These are phyloP conservation scores for Candida rishiriensis DNA, from an alignment of 805 yeast genomes.

Conservation along the genomic window DNA sequence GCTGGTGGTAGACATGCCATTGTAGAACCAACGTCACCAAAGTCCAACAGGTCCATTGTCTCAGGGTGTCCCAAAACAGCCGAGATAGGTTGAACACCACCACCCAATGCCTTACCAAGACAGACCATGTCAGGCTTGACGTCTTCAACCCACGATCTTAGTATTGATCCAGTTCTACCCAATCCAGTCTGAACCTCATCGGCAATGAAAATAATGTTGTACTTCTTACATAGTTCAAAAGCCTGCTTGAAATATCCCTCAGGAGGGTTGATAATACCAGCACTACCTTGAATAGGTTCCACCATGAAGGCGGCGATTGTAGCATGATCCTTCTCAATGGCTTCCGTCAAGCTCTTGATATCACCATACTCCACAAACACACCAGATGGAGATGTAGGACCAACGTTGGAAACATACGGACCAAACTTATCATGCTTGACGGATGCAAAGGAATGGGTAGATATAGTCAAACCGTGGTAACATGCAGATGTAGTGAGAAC, in stretches of 20 bases:
- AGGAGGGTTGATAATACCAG: constrained; percentile 28
- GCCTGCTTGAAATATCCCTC: constrained; percentile 19
- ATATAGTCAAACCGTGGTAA: constrained; percentile 26
- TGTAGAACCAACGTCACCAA: constrained; percentile 26
- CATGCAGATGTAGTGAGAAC: constrained; percentile 22
- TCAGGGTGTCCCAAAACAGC: constrained; percentile 21
- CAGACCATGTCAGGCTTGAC: constrained; percentile 26
- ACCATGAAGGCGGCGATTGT: constrained; percentile 26
- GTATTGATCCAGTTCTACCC: constrained; percentile 24
- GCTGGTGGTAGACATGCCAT: constrained; percentile 30
- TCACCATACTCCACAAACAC: constrained; percentile 20
- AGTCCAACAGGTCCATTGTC: constrained; percentile 19
- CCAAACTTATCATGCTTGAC: constrained; percentile 14
- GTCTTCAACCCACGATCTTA: constrained; percentile 16
- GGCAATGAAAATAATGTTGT: constrained; percentile 24
- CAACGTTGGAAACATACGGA: constrained; percentile 22
- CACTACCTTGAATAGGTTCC: constrained; percentile 29
- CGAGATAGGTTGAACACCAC: constrained; percentile 25
- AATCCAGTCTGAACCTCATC: constrained; percentile 29
- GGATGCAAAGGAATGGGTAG: constrained; percentile 23
- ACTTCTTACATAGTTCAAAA: constrained; percentile 20
- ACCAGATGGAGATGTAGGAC: constrained; percentile 23
- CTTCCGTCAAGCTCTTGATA: constrained; percentile 15
- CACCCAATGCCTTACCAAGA: constrained; percentile 25
- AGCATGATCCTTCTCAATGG: constrained; percentile 17